Base-by-base conservation (phyloP, 1,139 yeast species). In the Blastobotrys elegans region DNA sequence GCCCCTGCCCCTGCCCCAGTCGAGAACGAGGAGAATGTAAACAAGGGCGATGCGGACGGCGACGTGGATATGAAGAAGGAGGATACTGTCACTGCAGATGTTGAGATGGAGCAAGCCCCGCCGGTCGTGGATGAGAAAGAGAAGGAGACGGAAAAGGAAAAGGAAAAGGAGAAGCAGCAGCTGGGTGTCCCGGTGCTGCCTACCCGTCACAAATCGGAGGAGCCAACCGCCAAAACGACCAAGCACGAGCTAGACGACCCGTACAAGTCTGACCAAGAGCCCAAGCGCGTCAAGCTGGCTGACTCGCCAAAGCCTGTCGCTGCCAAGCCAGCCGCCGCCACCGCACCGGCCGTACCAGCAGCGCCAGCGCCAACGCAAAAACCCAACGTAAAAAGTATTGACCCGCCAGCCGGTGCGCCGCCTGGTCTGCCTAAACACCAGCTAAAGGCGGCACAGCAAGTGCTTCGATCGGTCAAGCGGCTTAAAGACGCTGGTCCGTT, bases 401-500 rank as follows among this genome's bases (percentile, higher is more conserved):
- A 50, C 30, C 61, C 60, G 22, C 58, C 61, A n/a, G 58, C 55
- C n/a, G 59, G 57, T 4, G 52, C 56, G 5, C 57, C 58, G 18
- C 53, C 56, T 13, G 94, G 95, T n/a, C 71, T 90, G 56, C 96
- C 97, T 17, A 77, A 80, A 51, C 97, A 90, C 66, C 97, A 92
- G 68, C 74, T 77, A 56, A 82, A 82, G 62, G 83, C 79, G 63
- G 67, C 71, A 11, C 55, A 62, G 4, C 63, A 70, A 8, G 67
- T 71, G 24, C 51, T 72, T 31, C 72, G 74, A 35, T 92, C 95
- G 16, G 83, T 94, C 49, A 89, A 87, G 65, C 73, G 97, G 55
- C 75, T 90, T 60, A 87, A 90, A 67, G 98, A 94, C 68, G 96
- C 97, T 1, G 80, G 75, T 22, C 98, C 98, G 2, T 92, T 92